A percentile compares a stretch with the other conserved stretches of the same genome.
phyloP scores from a whole-genome alignment of 208 protist species.

The Ichthyophonus hoferi region DNA sequence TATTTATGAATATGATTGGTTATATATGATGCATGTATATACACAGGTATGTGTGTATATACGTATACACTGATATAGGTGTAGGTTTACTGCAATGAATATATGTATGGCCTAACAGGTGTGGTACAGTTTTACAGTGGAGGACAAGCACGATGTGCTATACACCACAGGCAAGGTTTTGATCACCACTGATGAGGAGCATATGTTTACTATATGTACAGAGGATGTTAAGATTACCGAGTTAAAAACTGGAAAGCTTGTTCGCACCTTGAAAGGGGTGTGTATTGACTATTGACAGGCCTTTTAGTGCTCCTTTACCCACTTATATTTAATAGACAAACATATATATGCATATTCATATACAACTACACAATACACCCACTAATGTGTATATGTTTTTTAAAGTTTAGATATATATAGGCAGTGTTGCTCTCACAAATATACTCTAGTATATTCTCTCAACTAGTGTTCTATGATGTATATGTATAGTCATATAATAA shows the following conservation, averaged over 20 bases:
- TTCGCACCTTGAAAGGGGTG: background rate
- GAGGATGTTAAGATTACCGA: conserved; percentile 3
- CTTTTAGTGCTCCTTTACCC: no score
- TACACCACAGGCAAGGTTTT: background rate
- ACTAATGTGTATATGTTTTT: no score
- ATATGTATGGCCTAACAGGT: background rate
- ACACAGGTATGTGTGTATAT: background rate
- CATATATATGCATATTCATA: no score
- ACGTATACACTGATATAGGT: background rate
- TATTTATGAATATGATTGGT: background rate
- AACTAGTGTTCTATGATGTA: no score
- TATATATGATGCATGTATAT: background rate
- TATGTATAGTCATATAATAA: no score
- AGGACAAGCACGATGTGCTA: conserved; percentile 12
- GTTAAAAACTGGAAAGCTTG: background rate
- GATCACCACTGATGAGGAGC: background rate
- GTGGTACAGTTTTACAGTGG: background rate
- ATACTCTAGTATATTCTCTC: no score
- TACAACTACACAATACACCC: no score
- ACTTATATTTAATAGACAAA: no score
- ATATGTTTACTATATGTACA: background rate
- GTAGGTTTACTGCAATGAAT: background rate
- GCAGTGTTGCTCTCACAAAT: no score
- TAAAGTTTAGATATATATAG: no score
- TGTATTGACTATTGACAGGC: no score